A percentile compares a stretch with the other conserved stretches of the same genome.
Conservation (phyloP, 306 rosid species). For the Ochetophila trinervis region DNA sequence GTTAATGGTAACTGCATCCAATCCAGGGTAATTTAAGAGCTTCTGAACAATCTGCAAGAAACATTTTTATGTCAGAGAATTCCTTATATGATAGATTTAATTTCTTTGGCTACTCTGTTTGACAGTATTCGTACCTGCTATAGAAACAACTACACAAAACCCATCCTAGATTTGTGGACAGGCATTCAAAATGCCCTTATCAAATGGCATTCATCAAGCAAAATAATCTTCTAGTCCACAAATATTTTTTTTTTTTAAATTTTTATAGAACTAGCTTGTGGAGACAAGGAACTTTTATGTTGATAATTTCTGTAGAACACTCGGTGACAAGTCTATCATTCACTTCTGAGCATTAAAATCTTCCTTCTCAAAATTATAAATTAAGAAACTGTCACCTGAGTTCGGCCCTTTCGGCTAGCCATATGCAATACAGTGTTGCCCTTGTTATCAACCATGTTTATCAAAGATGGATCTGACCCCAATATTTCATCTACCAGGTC, state of each 20-base stretch:
- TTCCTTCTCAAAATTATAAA: slow-evolving; percentile 1
- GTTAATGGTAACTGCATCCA: slow-evolving; percentile 39
- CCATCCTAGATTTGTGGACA: no score
- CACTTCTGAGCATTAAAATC: not conserved
- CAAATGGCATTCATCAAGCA: no score
- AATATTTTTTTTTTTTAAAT: no score
- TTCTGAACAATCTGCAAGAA: slow-evolving; percentile 52
- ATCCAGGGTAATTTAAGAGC: slow-evolving; percentile 46
- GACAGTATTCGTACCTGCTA: no score
- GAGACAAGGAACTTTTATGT: not conserved
- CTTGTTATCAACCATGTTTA: slow-evolving; percentile 55
- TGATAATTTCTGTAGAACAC: not conserved
- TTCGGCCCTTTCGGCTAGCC: slow-evolving; percentile 61
- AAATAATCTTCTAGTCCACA: no score
- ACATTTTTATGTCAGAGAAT: slow-evolving; percentile 1
- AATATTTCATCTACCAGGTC: slow-evolving; percentile 57
- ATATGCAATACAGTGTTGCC: slow-evolving; percentile 75
- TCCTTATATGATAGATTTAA: not conserved
- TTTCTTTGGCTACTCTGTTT: not conserved
- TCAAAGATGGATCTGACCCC: slow-evolving; percentile 45
- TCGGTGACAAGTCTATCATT: not conserved
- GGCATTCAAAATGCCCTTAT: no score
- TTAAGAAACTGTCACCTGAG: slow-evolving; percentile 40
- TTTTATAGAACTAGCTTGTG: no score
- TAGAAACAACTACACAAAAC: no score